phyloP scores from a whole-genome alignment of 805 yeast genomes.

The Phaffomyces opuntiae region DNA sequence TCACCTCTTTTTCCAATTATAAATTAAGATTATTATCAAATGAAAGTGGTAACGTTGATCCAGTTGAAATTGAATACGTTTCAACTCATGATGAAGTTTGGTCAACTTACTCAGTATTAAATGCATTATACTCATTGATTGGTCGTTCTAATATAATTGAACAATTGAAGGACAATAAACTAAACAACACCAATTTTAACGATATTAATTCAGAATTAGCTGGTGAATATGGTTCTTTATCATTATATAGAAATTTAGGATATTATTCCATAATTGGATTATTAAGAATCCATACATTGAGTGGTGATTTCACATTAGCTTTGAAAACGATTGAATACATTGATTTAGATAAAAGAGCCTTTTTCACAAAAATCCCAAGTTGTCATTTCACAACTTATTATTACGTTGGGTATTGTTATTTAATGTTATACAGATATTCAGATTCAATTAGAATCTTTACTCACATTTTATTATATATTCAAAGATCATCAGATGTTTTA shows the following conservation, averaged over 20 bases:
- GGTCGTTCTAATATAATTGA: constrained; percentile 34
- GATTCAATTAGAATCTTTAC: constrained; percentile 44
- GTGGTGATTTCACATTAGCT: constrained; percentile 44
- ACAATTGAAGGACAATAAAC: constrained; percentile 29
- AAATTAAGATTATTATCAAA: constrained; percentile 29
- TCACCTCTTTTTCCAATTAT: constrained; percentile 37
- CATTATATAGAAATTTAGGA: constrained; percentile 39
- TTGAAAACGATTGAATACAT: constrained; percentile 41
- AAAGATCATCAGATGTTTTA: constrained; percentile 38
- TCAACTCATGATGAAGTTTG: constrained; percentile 35
- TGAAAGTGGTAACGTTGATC: constrained; percentile 17
- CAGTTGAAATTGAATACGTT: constrained; percentile 30
- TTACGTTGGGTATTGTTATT: constrained; percentile 43
- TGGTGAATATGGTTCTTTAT: constrained; percentile 36
- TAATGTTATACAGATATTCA: constrained; percentile 43
- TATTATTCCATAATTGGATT: constrained; percentile 43
- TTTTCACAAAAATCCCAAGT: constrained; percentile 39
- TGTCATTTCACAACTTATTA: constrained; percentile 46
- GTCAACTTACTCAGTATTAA: constrained; percentile 41
- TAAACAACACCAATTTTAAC: constrained; percentile 5
- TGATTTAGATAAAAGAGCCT: constrained; percentile 40
- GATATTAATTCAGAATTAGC: constrained; percentile 25
- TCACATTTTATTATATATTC: constrained; percentile 38
- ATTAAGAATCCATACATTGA: constrained; percentile 40
- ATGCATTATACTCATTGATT: constrained; percentile 40